phyloP scores from a whole-genome alignment of 305 asterid species.

The Lippia alba region DNA sequence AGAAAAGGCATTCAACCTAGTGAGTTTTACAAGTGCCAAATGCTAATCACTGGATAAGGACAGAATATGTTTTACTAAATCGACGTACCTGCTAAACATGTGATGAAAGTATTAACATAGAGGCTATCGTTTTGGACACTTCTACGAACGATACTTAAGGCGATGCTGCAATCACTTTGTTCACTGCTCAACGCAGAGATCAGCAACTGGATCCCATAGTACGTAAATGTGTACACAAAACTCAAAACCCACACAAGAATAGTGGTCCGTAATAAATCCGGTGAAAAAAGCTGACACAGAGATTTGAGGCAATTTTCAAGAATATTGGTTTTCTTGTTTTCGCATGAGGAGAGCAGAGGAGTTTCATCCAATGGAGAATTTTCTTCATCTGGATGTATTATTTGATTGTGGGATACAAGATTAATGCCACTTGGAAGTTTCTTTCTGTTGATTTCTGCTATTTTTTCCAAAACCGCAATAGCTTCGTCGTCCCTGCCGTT shows the following conservation, averaged over 20 bases:
- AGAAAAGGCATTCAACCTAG: too few relatives aligned
- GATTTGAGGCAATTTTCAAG: not conserved
- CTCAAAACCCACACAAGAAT: slow-evolving; percentile 56
- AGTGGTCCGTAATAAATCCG: slow-evolving; percentile 49
- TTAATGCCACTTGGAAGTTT: slow-evolving; percentile 45
- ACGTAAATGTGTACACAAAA: slow-evolving; percentile 62
- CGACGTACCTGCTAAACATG: slow-evolving; percentile 58
- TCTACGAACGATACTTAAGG: slow-evolving; percentile 6
- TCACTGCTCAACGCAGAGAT: slow-evolving; percentile 61
- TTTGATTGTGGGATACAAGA: slow-evolving; percentile 40
- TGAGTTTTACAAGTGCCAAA: too few relatives aligned
- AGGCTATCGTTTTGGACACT: slow-evolving; percentile 9
- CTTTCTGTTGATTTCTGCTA: slow-evolving; percentile 43
- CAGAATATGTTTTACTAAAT: too few relatives aligned
- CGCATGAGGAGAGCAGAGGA: slow-evolving; percentile 30
- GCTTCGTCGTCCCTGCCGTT: slow-evolving; percentile 52
- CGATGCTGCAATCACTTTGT: slow-evolving; percentile 40
- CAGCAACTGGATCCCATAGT: slow-evolving; percentile 65
- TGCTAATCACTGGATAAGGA: too few relatives aligned
- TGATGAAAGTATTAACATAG: slow-evolving; percentile 38
- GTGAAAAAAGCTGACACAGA: slow-evolving; percentile 34
- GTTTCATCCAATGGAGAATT: slow-evolving; percentile 10
- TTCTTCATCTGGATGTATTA: slow-evolving; percentile 33
- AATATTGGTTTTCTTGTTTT: slow-evolving; percentile 17
- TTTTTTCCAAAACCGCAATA: slow-evolving; percentile 36